phyloP scores from a whole-genome alignment of 2,329 filamentous ascomycete species.

The Samsoniella hepiali region DNA sequence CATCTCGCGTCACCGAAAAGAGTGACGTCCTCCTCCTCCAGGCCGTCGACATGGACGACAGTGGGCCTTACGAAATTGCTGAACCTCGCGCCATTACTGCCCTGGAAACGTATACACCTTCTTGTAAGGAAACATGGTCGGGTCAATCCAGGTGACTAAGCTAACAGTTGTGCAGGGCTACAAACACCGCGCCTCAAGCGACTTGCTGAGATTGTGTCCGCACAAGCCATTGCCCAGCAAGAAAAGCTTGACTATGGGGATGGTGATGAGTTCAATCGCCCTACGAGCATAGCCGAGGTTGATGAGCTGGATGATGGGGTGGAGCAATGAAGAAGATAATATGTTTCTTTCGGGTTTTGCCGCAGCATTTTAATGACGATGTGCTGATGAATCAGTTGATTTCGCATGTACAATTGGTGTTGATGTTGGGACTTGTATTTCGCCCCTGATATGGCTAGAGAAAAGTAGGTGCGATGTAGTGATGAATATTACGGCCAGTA shows the following conservation, averaged over 20 bases:
- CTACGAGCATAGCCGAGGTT: constrained; percentile 49
- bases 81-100: constrained; percentile 95
- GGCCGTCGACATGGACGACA: constrained; percentile 98
- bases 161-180: constrained; percentile 59
- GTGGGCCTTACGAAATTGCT: constrained; percentile 95
- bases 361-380: constrained; percentile 3
- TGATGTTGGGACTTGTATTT: constrained; percentile 17
- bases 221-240: constrained; percentile 93
- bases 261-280: constrained; percentile 45
- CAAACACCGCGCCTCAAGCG: constrained; percentile 95
- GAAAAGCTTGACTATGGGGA: constrained; percentile 68
- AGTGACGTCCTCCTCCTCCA: constrained; percentile 90
- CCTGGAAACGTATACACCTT: constrained; percentile 95
- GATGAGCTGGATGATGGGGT: constrained; percentile 43
- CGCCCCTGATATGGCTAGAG: constrained; percentile 13
- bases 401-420: constrained; percentile 17
- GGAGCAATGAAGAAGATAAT: constrained; percentile 21
- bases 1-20: constrained; percentile 95
- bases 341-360: neutral
- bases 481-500: constrained; percentile 7
- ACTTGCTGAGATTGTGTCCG: constrained; percentile 95
- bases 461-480: constrained; percentile 8
- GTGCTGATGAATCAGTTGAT: constrained; percentile 14
- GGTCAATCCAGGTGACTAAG: neutral
- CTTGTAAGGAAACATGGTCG: constrained; percentile 63